Base-by-base conservation (phyloP, 2,329 filamentous ascomycete species). In the Sporothrix inflata region DNA sequence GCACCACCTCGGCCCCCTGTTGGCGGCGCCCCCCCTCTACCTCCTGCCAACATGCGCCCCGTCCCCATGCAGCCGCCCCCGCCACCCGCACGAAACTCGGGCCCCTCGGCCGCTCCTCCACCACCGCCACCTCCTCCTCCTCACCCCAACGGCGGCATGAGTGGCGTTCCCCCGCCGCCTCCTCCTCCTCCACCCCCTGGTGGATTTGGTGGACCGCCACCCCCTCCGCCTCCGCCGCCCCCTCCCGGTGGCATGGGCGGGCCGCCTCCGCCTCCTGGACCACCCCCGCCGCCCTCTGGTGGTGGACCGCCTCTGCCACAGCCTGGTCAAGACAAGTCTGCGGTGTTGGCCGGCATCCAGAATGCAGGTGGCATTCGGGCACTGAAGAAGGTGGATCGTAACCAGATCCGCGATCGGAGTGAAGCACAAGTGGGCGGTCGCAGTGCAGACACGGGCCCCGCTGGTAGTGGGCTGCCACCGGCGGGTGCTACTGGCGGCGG, bases 341-440 rank as follows among this genome's bases (percentile, higher is more conserved):
- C 89, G 71, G 82, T 93, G 79, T 83, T 92, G 75, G 91, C 89
- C 60, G 88, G 91, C 78, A 96, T 96, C 75, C 90, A 92, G 75
- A 89, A 88, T 68, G 88, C 89, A 16, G 90, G 90, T 55, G 90
- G 90, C 73, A 88, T 91, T 74, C 87, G 84, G 30, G 84, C 89
- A 27, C 85, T 96, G 77, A 94, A 91, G 82, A 95, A 94, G 82
- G 92, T 95, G 42, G 89, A 92, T 75, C 87, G 89, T 74, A 82
- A 78, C 74, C 85, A 93, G 80, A 92, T 94, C 80, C 85, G 88
- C 76, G 92, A 94, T 81, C 87, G 92, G 75, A 94, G 91, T 81
- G 86, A 77, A 4, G 91, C 90, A 34, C 78, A 85, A 45, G 88
- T 93, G 57, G 89, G 88, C 12, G 79, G 70, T 11, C 70, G 79